Evolutionary conservation across 225 moss, liverwort and hornwort genomes (phyloP), one percentile per base, ranked within the genome.

Genomic region (Rhytidiadelphus loreus): DNA sequence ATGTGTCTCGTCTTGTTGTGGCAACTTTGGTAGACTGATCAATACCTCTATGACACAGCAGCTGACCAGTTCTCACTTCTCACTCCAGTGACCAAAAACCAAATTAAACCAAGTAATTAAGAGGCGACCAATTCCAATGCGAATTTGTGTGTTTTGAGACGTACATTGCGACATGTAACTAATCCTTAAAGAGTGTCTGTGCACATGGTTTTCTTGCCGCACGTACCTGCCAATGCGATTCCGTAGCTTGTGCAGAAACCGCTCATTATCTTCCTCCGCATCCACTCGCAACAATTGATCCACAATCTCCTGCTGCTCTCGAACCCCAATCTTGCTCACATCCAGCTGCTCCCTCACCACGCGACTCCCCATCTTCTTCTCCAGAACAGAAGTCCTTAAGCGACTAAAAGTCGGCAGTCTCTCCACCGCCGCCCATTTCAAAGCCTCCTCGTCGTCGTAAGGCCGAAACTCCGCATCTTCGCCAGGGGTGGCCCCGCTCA

Each of bases 201-300:
- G 68, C 68, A 17, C 22, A 71, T 57, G 71, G 9, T n/a, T 83
- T 78, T 53, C 55, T 39, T 53, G 43, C 56, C 55, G 41, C 35
- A 94, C 37, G 56, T 83, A 83, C 97, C 93, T 94, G 80, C 94
- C 95, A 17, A 97, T 94, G 50, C 97, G 93, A 61, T 91, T 50
- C 43, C 95, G 95, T 4, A 97, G 91, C 81, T 90, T 91, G 35
- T 83, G 83, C 37, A 97, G 90, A 87, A 97, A 97, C 32, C 83
- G 90, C 77, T 89, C 91, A 65, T 97, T 95, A 83, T 92, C 89
- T 43, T 93, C 87, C 29, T 92, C 93, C 1, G 90, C 85, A 77
- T 92, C 88, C 53, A 58, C 83, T 55, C 84, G 88, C 88, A 97
- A 86, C 70, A 95, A 44, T 81, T 91, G 86, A n/a, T 92, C 89